Conservation (phyloP, 805 yeast genomes). For the Priceomyces haplophilus region DNA sequence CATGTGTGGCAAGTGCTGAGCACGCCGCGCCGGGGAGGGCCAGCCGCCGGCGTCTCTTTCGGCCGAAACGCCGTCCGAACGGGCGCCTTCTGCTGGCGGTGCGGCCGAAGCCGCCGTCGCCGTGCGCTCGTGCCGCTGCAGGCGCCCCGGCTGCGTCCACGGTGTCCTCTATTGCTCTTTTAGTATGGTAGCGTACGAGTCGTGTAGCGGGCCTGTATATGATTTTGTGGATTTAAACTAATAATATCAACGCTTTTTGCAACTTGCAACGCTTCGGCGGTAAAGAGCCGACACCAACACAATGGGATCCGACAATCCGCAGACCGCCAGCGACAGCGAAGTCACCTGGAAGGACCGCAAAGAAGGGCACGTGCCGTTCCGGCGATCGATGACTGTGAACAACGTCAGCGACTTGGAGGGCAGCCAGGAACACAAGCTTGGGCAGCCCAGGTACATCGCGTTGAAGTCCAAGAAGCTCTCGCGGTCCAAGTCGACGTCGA, state of each 20-base stretch:
- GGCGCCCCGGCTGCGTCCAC: too few species aligned
- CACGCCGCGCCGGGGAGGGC: too few species aligned
- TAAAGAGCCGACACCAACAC: not conserved
- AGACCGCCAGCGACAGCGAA: not conserved
- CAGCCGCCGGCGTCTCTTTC: not conserved
- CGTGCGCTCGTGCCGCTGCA: too few species aligned
- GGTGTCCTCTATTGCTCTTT: too few species aligned
- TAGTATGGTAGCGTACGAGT: too few species aligned
- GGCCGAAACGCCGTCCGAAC: too few species aligned
- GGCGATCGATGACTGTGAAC: not conserved
- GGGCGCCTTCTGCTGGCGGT: too few species aligned
- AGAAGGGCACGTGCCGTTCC: not conserved
- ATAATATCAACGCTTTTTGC: not conserved
- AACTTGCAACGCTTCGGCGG: not conserved
- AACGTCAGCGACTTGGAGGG: not conserved
- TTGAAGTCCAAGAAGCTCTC: slow-evolving; percentile 1
- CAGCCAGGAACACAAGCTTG: not conserved
- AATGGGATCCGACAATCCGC: not conserved
- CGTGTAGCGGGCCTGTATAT: not conserved
- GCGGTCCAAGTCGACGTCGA: slow-evolving; percentile 3
- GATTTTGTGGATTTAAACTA: not conserved
- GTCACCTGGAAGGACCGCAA: not conserved
- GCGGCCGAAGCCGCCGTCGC: too few species aligned
- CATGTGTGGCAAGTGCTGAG: slow-evolving; percentile 27
- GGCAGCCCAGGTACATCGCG: not conserved